Percentiles rank a stretch among this genome's conserved stretches.
These are phyloP conservation scores for Wickerhamomyces queroliae DNA, from an alignment of 805 yeast species.

Conservation along the genomic window DNA sequence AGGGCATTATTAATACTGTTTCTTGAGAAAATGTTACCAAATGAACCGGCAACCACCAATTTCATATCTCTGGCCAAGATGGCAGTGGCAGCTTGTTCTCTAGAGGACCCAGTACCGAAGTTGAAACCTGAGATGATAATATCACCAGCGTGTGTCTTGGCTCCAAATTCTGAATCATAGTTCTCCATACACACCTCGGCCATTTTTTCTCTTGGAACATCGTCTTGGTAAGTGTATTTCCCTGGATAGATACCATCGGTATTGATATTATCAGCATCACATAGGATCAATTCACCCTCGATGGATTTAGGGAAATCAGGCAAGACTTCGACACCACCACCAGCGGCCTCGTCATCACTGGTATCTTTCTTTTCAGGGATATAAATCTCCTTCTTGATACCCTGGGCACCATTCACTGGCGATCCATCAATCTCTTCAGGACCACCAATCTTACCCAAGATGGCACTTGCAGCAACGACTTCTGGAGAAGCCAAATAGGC, in stretches of 20 bases:
- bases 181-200: slow-evolving; percentile 99
- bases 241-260: slow-evolving; percentile 99
- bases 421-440: slow-evolving; percentile 80
- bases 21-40: slow-evolving; percentile 94
- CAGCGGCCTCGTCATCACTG: slow-evolving; percentile 25
- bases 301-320: slow-evolving; percentile 89
- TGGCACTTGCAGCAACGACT: slow-evolving; percentile 97
- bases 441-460: slow-evolving; percentile 88
- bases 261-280: slow-evolving; percentile 96
- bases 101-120: slow-evolving; percentile 97
- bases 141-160: slow-evolving; percentile 80
- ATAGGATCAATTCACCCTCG: slow-evolving; percentile 86
- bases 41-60: slow-evolving; percentile 93
- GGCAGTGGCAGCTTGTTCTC: slow-evolving; percentile 99
- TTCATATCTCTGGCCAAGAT: slow-evolving; percentile 90
- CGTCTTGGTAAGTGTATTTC: slow-evolving; percentile 97
- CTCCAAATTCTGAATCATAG: slow-evolving; percentile 84
- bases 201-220: slow-evolving; percentile 91
- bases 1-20: slow-evolving; percentile 96
- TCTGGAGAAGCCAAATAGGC: slow-evolving; percentile 97
- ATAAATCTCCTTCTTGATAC: slow-evolving; percentile 36
- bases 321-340: slow-evolving; percentile 61
- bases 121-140: slow-evolving; percentile 89
- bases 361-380: slow-evolving; percentile 24
- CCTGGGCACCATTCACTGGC: slow-evolving; percentile 41